Evolutionary conservation across 371 early-diverging fungal species (phyloP).

Genomic region (Sanchytrium tribonematis): DNA sequence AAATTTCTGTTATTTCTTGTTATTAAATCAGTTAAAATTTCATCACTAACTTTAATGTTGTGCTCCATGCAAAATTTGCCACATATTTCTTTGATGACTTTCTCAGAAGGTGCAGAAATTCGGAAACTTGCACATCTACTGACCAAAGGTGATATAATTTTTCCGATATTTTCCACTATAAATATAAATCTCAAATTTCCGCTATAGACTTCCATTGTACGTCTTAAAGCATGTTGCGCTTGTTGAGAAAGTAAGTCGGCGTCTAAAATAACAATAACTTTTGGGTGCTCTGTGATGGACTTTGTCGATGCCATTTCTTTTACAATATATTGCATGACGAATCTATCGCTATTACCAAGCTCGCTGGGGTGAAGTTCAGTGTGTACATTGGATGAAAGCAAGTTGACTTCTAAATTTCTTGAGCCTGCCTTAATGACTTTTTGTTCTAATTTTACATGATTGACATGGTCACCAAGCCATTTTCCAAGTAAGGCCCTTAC

Average conservation of each 20-base stretch:
- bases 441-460: constrained; percentile 54
- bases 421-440: constrained; percentile 1
- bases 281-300: constrained; percentile 3
- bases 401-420: constrained; percentile 45
- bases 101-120: constrained; percentile 43
- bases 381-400: constrained; percentile 70
- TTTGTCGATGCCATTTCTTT: constrained; percentile 89
- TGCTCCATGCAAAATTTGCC: constrained; percentile 7
- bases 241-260: constrained; percentile 74
- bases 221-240: constrained; percentile 90
- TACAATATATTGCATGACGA: constrained; percentile 84
- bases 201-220: constrained; percentile 98
- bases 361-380: constrained; percentile 78
- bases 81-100: constrained; percentile 4
- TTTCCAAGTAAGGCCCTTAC: constrained; percentile 52
- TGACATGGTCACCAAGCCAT: constrained; percentile 69
- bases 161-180: constrained; percentile 61
- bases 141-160: constrained; percentile 81
- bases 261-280: constrained; percentile 81
- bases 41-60: constrained; percentile 4
- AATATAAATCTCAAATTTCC: constrained; percentile 70
- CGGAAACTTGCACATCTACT: constrained; percentile 79
- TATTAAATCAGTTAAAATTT: constrained; percentile 19
- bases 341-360: constrained; percentile 76
- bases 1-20: constrained; percentile 50